Evolutionary conservation across 208 protist species (phyloP).

Genomic region (Zelonia costaricensis): DNA sequence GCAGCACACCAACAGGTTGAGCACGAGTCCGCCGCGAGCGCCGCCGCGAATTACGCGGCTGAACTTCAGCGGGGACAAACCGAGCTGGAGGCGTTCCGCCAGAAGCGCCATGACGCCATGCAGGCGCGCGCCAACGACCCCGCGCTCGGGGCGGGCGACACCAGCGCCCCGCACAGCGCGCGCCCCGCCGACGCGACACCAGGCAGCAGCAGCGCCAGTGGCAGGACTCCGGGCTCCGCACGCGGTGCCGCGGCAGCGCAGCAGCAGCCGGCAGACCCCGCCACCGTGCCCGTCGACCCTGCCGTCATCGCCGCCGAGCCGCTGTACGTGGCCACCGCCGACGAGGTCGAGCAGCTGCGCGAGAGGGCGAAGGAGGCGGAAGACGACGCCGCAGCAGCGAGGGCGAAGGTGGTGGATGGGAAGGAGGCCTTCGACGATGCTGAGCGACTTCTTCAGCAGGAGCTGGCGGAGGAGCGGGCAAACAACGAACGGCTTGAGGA

Average conservation of each 20-base stretch:
- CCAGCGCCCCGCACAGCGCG: background rate
- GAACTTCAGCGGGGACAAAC: background rate
- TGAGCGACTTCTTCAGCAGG: too few relatives aligned
- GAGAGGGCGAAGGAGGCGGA: background rate
- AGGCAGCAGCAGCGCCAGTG: background rate
- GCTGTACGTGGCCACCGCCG: conserved; percentile 19
- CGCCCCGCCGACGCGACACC: background rate
- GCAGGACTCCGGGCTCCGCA: too few relatives aligned
- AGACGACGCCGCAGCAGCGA: background rate
- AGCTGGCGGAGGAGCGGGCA: conserved; percentile 5
- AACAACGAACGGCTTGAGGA: background rate
- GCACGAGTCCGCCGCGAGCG: background rate
- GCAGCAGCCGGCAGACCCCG: background rate
- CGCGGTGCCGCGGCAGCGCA: background rate
- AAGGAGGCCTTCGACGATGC: conserved; percentile 5
- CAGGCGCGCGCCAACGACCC: conserved; percentile 3
- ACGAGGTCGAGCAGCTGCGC: conserved; percentile 16
- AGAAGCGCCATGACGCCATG: conserved; percentile 25
- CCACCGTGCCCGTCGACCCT: conserved; percentile 8
- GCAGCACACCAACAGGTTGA: conserved; percentile 2
- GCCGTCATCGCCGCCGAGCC: conserved; percentile 17
- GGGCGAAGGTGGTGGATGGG: background rate
- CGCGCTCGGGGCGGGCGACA: too few relatives aligned
- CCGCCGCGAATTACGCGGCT: background rate
- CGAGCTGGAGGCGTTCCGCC: conserved; percentile 24